Evolutionary conservation across 2,329 filamentous ascomycete genomes (phyloP).

Genomic region (Akanthomyces lecanii): DNA sequence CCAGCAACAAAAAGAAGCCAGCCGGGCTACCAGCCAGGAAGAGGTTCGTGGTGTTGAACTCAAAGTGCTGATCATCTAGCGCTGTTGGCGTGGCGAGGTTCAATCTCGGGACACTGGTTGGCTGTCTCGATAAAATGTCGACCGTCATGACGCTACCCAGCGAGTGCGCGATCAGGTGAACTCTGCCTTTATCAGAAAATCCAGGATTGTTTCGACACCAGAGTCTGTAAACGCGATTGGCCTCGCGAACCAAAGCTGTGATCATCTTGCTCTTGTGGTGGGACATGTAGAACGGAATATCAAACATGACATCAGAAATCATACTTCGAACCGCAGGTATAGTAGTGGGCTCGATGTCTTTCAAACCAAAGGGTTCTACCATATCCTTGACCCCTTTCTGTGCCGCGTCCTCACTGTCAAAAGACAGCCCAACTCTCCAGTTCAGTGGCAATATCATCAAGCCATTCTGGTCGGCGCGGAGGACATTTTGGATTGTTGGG

Average conservation of each 20-base stretch:
- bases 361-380: constrained; percentile 59
- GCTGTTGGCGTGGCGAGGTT: constrained; percentile 38
- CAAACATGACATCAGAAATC: constrained; percentile 96
- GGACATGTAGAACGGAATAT: constrained; percentile 96
- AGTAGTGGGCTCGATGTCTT: constrained; percentile 87
- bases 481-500: constrained; percentile 66
- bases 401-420: constrained; percentile 71
- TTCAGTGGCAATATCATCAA: constrained; percentile 95
- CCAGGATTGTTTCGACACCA: constrained; percentile 94
- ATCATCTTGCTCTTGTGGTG: constrained; percentile 96
- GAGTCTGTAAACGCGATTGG: constrained; percentile 89
- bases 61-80: constrained; percentile 59
- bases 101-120: constrained; percentile 60
- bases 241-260: constrained; percentile 78
- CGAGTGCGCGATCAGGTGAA: constrained; percentile 90
- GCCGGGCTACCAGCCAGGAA: constrained; percentile 89
- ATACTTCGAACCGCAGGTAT: constrained; percentile 90
- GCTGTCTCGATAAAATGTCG: constrained; percentile 86
- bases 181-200: constrained; percentile 74
- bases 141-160: constrained; percentile 92
- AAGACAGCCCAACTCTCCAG: constrained; percentile 83
- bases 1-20: constrained; percentile 87
- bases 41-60: constrained; percentile 86
- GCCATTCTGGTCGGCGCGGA: constrained; percentile 75
- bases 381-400: constrained; percentile 52